These are phyloP conservation scores for Hyparrhenia diplandra DNA, from an alignment of 176 grass and related monocot genomes.

Conservation along the genomic window DNA sequence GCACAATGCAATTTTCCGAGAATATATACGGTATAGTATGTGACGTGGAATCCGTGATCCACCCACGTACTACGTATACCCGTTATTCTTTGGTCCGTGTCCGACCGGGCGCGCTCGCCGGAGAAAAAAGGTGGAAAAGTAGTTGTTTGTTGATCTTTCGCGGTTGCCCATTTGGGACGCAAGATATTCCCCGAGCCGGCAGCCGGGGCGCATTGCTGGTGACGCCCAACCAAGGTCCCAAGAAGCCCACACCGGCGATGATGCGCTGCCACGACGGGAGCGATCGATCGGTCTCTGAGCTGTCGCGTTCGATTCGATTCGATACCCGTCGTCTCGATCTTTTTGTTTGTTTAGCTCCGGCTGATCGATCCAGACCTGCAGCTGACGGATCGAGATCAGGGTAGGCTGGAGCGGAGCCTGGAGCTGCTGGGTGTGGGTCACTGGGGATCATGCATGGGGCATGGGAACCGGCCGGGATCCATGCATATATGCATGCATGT, in stretches of 20 bases:
- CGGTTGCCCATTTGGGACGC: not conserved
- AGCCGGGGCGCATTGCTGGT: not conserved
- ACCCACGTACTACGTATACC: too few relatives aligned
- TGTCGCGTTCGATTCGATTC: conserved; percentile 4
- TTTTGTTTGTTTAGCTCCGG: not conserved
- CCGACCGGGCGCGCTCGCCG: not conserved
- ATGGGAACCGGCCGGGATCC: too few relatives aligned
- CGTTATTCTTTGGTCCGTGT: conserved; percentile 8
- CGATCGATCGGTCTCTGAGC: not conserved
- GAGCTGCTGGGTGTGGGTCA: not conserved
- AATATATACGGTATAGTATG: not conserved
- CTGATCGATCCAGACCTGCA: not conserved
- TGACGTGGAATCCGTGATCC: not conserved
- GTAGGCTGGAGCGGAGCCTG: not conserved
- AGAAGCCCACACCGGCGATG: too few relatives aligned
- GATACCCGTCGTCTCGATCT: not conserved
- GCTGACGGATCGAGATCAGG: not conserved
- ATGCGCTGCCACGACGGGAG: not conserved
- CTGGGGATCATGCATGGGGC: not conserved
- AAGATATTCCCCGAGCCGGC: not conserved
- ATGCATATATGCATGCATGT: conserved; percentile 7
- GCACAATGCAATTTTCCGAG: not conserved
- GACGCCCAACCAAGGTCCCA: not conserved
- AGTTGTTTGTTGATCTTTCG: not conserved
- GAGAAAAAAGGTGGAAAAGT: not conserved